These are phyloP conservation scores for Rhizophora mangle DNA, from an alignment of 345 rosid genomes.

Conservation along the genomic window DNA sequence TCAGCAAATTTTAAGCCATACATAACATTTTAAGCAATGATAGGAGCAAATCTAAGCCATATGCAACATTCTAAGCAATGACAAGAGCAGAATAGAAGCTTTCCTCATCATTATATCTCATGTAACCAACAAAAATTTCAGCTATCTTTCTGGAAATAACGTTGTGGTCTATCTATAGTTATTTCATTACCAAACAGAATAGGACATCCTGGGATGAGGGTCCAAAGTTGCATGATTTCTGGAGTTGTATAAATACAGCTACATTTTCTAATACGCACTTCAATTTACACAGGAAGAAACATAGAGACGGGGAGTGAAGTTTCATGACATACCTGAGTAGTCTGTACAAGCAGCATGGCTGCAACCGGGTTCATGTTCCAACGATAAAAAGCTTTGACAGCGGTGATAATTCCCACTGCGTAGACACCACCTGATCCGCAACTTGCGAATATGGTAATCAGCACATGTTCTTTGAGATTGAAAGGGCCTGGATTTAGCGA, in stretches of 20 bases:
- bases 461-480: slow-evolving; percentile 44
- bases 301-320: not conserved
- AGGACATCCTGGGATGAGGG: no score
- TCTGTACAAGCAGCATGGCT: slow-evolving; percentile 51
- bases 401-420: slow-evolving; percentile 25
- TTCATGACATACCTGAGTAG: slow-evolving; percentile 56
- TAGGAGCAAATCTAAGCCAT: no score
- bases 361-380: slow-evolving; percentile 22
- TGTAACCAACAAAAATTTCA: not conserved
- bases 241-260: not conserved
- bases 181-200: not conserved
- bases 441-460: slow-evolving; percentile 42
- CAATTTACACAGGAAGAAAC: not conserved
- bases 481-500: slow-evolving; percentile 57
- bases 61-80: no score
- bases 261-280: not conserved
- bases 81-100: no score
- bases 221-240: no score
- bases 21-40: no score
- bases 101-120: not conserved
- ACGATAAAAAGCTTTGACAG: slow-evolving; percentile 40
- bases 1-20: no score
- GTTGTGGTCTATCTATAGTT: not conserved
- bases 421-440: slow-evolving; percentile 33
- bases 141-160: not conserved